Base-by-base conservation (phyloP, 2,329 filamentous ascomycete species). In the Metarhizium brunneum region DNA sequence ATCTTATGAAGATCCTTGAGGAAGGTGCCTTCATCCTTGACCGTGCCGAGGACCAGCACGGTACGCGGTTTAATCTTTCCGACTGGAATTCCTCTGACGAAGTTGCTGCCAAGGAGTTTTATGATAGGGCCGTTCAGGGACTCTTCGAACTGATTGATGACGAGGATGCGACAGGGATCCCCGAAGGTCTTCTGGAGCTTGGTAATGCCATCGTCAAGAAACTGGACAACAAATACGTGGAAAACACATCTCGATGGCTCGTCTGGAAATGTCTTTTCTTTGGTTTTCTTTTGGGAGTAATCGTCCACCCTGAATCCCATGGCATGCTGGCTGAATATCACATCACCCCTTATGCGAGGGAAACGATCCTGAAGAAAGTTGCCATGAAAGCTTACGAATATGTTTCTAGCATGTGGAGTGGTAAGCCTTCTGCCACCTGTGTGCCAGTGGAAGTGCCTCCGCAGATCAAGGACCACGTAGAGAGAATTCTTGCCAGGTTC, bases 181-280 rank as follows among this genome's bases (percentile, higher is more conserved):
- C 94, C 2, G 85, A 89, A 64, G 88, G 90, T 56, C 85, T 94
- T 20, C 74, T 96, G 65, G 87, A 91, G 66, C 82, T 99, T 62
- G 88, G 90, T 60, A 89, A 87, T 68, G 89, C 90, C 60, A 90
- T 96, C 57, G 74, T 96, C 48, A 80, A 81, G 57, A 91, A 91
- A 64, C 76, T 96, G 57, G 85, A 89, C 60, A 79, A 79, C 61
- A 85, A 87, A 61, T 82, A 82, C 60, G 84, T 88, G 59, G 85
- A 88, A 61, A 84, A 83, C 62, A 90, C 90, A 43, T 84, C 90
- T 59, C 85, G 85, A 62, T 95, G 92, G 76, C 81, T 97, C 61
- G 85, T 96, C 60, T 89, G 87, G 64, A 88, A 92, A 67, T 99
- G 92, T 85, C 85, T 96, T 59, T 96, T 97, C 69, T 88, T 90